Percentiles rank a stretch among this genome's conserved stretches.
phyloP scores from a whole-genome alignment of 176 grass and related monocot genomes.

The Eleusine indica region DNA sequence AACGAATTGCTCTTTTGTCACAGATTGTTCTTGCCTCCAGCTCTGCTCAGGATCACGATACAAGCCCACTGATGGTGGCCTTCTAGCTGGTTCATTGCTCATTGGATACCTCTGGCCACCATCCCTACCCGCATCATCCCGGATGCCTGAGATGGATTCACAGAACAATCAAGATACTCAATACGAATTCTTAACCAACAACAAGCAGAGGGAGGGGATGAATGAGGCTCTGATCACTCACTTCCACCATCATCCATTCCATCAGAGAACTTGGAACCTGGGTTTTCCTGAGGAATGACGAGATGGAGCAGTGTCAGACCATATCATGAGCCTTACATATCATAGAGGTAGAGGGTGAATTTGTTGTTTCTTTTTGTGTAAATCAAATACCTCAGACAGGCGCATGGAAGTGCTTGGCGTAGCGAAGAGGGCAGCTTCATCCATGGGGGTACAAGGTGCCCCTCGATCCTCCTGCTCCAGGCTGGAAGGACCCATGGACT shows the following conservation, averaged over 20 bases:
- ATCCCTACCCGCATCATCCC: slow-evolving; percentile 21
- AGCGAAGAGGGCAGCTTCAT: slow-evolving; percentile 56
- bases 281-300: slow-evolving; percentile 39
- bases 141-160: slow-evolving; percentile 32
- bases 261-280: slow-evolving; percentile 59
- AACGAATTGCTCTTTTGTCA: slow-evolving; percentile 42
- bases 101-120: not conserved
- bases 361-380: not conserved
- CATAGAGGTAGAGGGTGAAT: not conserved
- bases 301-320: slow-evolving; percentile 51
- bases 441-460: slow-evolving; percentile 44
- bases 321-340: not conserved
- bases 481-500: slow-evolving; percentile 56
- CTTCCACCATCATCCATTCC: slow-evolving; percentile 68
- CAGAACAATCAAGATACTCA: slow-evolving; percentile 21
- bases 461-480: slow-evolving; percentile 64
- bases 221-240: slow-evolving; percentile 45
- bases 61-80: not conserved
- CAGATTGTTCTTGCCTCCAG: slow-evolving; percentile 57
- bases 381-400: slow-evolving; percentile 62
- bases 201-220: not conserved
- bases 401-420: slow-evolving; percentile 59
- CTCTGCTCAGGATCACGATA: slow-evolving; percentile 34
- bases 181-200: not conserved
- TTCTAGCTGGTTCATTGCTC: slow-evolving; percentile 42